Conservation (phyloP, 2,329 filamentous ascomycete genomes). For the Cryphonectria radicalis region DNA sequence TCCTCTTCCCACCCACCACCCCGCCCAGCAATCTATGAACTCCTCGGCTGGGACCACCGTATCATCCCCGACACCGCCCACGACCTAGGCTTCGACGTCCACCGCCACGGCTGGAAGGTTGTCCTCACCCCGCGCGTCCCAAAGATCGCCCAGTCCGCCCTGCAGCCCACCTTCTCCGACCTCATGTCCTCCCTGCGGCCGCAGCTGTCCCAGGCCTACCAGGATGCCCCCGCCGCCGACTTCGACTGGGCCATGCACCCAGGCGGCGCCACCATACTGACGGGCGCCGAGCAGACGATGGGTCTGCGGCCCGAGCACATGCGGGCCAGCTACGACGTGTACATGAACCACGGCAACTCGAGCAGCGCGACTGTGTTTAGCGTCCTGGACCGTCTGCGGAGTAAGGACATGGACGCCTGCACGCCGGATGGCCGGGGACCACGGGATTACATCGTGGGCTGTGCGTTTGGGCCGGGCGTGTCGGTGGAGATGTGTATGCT, state of each 20-base stretch:
- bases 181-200: conserved; percentile 50
- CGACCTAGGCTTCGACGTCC: conserved; percentile 68
- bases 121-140: conserved; percentile 66
- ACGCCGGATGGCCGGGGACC: conserved; percentile 52
- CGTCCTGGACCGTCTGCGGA: conserved; percentile 64
- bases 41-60: conserved; percentile 69
- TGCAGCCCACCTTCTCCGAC: conserved; percentile 58
- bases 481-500: conserved; percentile 71
- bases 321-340: conserved; percentile 71
- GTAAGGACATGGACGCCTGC: conserved; percentile 62
- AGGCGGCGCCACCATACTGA: conserved; percentile 68
- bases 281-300: conserved; percentile 64
- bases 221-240: conserved; percentile 51
- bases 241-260: conserved; percentile 79
- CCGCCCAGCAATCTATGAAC: conserved; percentile 51
- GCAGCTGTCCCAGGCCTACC: conserved; percentile 42
- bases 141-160: conserved; percentile 54
- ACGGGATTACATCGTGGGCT: conserved; percentile 66
- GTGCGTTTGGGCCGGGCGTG: conserved; percentile 73
- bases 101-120: conserved; percentile 70
- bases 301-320: conserved; percentile 65
- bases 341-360: conserved; percentile 70
- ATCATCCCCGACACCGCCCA: conserved; percentile 64
- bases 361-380: conserved; percentile 72
- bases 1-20: conserved; percentile 39